Evolutionary conservation across 1,284 basidiomycete genomes (phyloP).

Genomic region (Fomitopsis palustris): DNA sequence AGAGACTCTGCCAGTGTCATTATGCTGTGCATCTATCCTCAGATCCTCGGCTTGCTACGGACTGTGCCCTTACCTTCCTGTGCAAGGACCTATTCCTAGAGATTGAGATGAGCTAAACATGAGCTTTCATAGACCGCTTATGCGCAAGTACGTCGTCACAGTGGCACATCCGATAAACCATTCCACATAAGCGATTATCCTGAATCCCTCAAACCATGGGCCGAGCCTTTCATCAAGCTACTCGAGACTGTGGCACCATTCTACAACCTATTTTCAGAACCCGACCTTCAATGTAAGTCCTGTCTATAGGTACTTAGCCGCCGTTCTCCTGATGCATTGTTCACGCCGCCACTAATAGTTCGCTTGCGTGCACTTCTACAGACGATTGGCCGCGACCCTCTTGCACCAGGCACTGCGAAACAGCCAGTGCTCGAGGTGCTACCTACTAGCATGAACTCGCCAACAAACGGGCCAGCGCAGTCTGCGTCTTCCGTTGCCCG

Average conservation of each 20-base stretch:
- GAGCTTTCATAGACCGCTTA: slow-evolving; percentile 14
- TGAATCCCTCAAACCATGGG: slow-evolving; percentile 12
- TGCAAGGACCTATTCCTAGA: not conserved
- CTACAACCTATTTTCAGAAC: slow-evolving; percentile 14
- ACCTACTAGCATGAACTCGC: not conserved
- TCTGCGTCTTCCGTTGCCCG: not conserved
- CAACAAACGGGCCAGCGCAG: not conserved
- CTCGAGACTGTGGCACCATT: slow-evolving; percentile 16
- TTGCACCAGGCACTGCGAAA: not conserved
- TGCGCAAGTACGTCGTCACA: slow-evolving; percentile 11
- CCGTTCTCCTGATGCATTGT: not conserved
- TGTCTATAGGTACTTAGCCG: not conserved
- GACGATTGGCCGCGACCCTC: not conserved
- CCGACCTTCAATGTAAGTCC: slow-evolving; percentile 14
- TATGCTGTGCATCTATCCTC: not conserved
- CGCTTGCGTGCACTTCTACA: slow-evolving; percentile 2
- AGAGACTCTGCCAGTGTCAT: not conserved
- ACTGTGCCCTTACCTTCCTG: not conserved
- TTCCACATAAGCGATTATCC: slow-evolving; percentile 11
- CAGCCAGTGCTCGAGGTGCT: not conserved
- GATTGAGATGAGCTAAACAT: not conserved
- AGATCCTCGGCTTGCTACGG: not conserved
- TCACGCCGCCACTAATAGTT: not conserved
- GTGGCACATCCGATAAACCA: not conserved
- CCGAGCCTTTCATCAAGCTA: slow-evolving; percentile 14